phyloP scores from a whole-genome alignment of 345 rosid species.

The Melaleuca alternifolia region DNA sequence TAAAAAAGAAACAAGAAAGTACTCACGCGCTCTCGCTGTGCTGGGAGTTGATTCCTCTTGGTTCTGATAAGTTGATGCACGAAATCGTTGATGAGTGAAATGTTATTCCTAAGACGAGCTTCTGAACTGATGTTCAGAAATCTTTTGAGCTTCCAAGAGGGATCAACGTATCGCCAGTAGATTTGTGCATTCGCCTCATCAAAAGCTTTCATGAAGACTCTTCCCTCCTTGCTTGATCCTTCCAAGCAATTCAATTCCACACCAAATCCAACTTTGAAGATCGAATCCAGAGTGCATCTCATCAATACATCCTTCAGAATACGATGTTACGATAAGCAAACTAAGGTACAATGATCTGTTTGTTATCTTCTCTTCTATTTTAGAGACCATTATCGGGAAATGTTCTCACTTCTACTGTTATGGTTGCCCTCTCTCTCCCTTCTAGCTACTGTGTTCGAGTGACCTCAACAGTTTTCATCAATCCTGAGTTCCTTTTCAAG shows the following conservation, averaged over 20 bases:
- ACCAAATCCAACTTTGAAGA: slow-evolving; percentile 80
- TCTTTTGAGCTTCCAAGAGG: slow-evolving; percentile 60
- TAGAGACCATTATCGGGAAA: not conserved
- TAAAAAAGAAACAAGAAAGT: not conserved
- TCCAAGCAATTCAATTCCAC: slow-evolving; percentile 50
- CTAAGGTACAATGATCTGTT: not conserved
- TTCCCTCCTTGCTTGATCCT: slow-evolving; percentile 40
- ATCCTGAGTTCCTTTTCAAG: not conserved
- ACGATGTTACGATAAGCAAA: not conserved
- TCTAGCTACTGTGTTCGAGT: not conserved
- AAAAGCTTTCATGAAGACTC: slow-evolving; percentile 39
- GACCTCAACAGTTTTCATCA: not conserved
- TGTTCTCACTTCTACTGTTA: not conserved
- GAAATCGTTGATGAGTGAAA: slow-evolving; percentile 33
- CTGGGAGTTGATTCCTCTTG: slow-evolving; percentile 25
- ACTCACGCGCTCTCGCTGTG: slow-evolving; percentile 21
- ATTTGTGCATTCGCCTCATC: not conserved
- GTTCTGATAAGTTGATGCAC: slow-evolving; percentile 32
- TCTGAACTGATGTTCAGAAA: slow-evolving; percentile 39
- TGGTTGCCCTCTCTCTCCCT: not conserved
- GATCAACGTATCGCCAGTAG: slow-evolving; percentile 37
- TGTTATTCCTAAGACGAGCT: slow-evolving; percentile 34
- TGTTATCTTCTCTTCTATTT: not conserved
- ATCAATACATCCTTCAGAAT: slow-evolving; percentile 44
- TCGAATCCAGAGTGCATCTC: slow-evolving; percentile 61